Conservation (phyloP, 148 eudicot species). For the Persicaria tinctoria region DNA sequence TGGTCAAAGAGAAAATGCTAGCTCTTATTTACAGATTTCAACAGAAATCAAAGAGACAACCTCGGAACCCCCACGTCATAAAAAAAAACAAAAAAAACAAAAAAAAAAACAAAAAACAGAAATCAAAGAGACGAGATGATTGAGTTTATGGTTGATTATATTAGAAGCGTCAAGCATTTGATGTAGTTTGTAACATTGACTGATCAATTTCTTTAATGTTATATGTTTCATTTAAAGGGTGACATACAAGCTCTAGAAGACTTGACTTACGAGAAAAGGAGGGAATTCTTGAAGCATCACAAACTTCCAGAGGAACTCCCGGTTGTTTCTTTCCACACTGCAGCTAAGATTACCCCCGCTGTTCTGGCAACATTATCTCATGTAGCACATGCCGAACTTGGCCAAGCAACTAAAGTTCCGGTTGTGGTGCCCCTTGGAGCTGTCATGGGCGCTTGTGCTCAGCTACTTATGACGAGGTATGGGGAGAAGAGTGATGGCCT, state of each 20-base stretch:
- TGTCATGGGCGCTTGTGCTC: constrained; percentile 95
- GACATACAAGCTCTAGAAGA: constrained; percentile 96
- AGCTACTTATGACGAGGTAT: constrained; percentile 74
- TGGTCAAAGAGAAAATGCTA: not conserved
- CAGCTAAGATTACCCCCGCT: constrained; percentile 85
- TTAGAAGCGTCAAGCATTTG: not conserved
- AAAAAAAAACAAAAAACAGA: no score
- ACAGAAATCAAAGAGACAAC: not conserved
- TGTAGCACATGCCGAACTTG: constrained; percentile 90
- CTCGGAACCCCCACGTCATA: no score
- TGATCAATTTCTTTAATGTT: not conserved
- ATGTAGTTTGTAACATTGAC: not conserved
- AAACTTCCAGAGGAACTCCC: constrained; percentile 78
- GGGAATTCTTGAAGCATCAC: constrained; percentile 59
- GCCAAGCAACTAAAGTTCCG: constrained; percentile 66
- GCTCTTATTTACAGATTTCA: no score
- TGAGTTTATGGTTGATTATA: no score
- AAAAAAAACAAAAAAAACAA: no score
- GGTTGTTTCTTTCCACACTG: constrained; percentile 72
- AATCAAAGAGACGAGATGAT: no score
- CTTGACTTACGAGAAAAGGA: constrained; percentile 73
- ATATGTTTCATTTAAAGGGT: constrained; percentile 42
- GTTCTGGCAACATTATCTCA: constrained; percentile 83
- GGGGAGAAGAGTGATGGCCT: constrained; percentile 95
- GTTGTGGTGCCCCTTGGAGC: constrained; percentile 89